Evolutionary conservation across 2,329 filamentous ascomycete species (phyloP), one percentile per base, ranked within the genome.

Genomic region (Aureobasidium vineae): DNA sequence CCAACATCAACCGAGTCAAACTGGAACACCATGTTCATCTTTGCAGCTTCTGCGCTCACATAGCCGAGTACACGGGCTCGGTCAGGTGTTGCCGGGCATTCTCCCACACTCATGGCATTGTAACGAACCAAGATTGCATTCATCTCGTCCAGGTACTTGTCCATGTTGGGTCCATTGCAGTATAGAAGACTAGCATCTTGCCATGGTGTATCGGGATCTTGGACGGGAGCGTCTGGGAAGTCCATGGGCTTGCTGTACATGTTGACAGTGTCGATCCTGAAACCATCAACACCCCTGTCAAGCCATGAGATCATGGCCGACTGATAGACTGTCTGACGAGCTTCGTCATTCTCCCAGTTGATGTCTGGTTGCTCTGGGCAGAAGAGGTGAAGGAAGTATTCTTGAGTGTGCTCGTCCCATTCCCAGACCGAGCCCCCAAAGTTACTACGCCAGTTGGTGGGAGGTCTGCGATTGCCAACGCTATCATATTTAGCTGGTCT

Each of bases 371-470:
- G 90, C 71, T 92, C 87, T 6, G 84, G 84, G 10, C 88, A 88
- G 75, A 91, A 96, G 13, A 95, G 82, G 69, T 90, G 87, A 0
- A 93, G 84, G 72, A 91, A 93, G 74, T 91, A 93, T 77, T 93
- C 89, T 65, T 83, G 81, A 0, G 89, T 91, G 19, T 77, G 73
- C 70, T 90, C 87, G 72, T 93, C 90, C 81, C 86, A 93, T 68
- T 87, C 80, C 89, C 89, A 91, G 0, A 83, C 82, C 63, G 80
- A 85, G 8, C 72, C 72, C 31, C 73, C 74, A 86, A 90, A 77
- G 83, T 85, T 79, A 77, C 84, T 69, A 79, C 83, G 88, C 82
- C 89, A 93, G 76, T 93, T 93, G 71, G 90, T 93, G 0, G 90
- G 90, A 0, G 90, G 88, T 54, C 86, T 81, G 1, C 87, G 84